These are phyloP conservation scores for Cryptococcus jaspeensis DNA, from an alignment of 1,284 basidiomycete genomes.

Conservation along the genomic window DNA sequence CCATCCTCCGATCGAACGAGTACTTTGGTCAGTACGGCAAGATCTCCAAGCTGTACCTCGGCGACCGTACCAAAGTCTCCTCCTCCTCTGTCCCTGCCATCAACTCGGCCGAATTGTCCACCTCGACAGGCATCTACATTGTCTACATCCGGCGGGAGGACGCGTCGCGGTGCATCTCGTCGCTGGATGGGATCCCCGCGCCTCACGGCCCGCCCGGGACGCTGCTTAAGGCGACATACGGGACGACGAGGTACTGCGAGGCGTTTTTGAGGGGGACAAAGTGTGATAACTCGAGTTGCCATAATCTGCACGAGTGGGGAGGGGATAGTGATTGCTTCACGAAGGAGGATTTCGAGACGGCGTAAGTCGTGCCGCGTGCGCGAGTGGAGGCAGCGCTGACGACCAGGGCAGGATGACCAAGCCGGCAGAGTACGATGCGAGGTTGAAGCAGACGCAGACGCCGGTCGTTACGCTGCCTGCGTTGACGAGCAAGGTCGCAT, in stretches of 20 bases:
- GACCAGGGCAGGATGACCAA: slow-evolving; percentile 31
- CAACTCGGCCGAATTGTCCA: slow-evolving; percentile 52
- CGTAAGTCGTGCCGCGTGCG: slow-evolving; percentile 58
- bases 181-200: slow-evolving; percentile 85
- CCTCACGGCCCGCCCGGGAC: slow-evolving; percentile 71
- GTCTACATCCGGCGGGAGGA: slow-evolving; percentile 94
- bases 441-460: slow-evolving; percentile 40
- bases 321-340: slow-evolving; percentile 97
- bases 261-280: slow-evolving; percentile 82
- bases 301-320: slow-evolving; percentile 96
- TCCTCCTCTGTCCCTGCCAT: slow-evolving; percentile 48
- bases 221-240: slow-evolving; percentile 88
- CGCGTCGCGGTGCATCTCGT: slow-evolving; percentile 86
- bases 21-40: slow-evolving; percentile 99
- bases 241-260: slow-evolving; percentile 98
- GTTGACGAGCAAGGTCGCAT: slow-evolving; percentile 31
- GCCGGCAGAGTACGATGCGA: slow-evolving; percentile 47
- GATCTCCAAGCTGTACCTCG: slow-evolving; percentile 91
- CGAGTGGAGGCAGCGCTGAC: slow-evolving; percentile 4
- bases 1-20: slow-evolving; percentile 89
- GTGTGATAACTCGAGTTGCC: slow-evolving; percentile 73
- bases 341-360: slow-evolving; percentile 83
- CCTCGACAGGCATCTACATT: slow-evolving; percentile 87
- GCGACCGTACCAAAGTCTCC: slow-evolving; percentile 67
- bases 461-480: slow-evolving; percentile 22